A percentile compares a stretch with the other conserved stretches of the same genome.
Conservation (phyloP, 2,329 filamentous ascomycete species). For the Cladosporium austrohemisphaericum region DNA sequence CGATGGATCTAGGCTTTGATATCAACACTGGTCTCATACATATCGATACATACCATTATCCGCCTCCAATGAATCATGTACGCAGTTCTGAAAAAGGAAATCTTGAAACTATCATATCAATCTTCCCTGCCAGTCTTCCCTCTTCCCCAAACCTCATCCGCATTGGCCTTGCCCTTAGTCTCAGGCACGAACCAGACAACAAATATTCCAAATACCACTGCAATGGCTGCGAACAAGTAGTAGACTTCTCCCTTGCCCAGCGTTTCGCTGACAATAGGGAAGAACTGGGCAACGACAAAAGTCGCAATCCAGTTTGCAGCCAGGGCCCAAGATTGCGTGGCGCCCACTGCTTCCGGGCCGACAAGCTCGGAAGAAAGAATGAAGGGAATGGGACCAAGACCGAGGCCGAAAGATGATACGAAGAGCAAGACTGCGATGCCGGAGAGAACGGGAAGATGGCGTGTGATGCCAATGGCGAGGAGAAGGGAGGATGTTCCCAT, state of each 20-base stretch:
- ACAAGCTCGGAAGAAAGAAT: constrained; percentile 91
- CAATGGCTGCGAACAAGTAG: constrained; percentile 81
- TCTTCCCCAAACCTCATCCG: constrained; percentile 86
- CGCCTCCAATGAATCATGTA: neutral
- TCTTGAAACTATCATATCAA: neutral
- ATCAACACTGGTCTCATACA: neutral
- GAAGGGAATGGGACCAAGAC: constrained; percentile 90
- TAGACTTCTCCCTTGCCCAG: constrained; percentile 83
- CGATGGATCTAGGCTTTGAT: too few relatives aligned
- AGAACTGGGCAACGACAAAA: constrained; percentile 90
- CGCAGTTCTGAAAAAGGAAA: neutral
- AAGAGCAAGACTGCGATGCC: constrained; percentile 79
- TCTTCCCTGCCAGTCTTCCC: constrained; percentile 11
- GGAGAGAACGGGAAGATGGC: constrained; percentile 68
- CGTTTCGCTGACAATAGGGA: constrained; percentile 76
- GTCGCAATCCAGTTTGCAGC: constrained; percentile 87
- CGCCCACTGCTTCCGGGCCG: constrained; percentile 82
- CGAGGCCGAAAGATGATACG: constrained; percentile 84
- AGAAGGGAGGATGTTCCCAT: constrained; percentile 76
- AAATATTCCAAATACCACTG: constrained; percentile 65
- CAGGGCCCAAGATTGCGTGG: constrained; percentile 83
- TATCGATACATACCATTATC: neutral
- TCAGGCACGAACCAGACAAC: constrained; percentile 75
- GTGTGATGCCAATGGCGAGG: constrained; percentile 76
- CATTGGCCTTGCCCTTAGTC: constrained; percentile 77